Evolutionary conservation across 345 rosid species (phyloP).

Genomic region (Citrus trifoliata): DNA sequence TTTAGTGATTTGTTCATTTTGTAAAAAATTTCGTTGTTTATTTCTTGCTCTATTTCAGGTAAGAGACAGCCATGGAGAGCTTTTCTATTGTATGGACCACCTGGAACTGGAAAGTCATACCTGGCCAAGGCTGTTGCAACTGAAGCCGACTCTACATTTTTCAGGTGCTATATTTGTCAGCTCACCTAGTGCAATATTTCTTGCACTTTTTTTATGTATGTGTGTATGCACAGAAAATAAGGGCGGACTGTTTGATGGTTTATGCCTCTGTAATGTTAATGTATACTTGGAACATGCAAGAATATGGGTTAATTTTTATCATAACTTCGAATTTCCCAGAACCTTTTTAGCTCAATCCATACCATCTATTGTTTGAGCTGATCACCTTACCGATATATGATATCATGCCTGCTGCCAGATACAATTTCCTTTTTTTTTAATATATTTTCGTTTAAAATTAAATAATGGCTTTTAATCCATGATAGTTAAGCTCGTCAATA

Average conservation of each 20-base stretch:
- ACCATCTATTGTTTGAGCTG: background rate
- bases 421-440: too few relatives aligned
- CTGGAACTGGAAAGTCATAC: slow-evolving; percentile 95
- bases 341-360: background rate
- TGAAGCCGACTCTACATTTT: slow-evolving; percentile 92
- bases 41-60: slow-evolving; percentile 39
- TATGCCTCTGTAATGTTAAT: background rate
- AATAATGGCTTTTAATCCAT: background rate
- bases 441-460: background rate
- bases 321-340: background rate
- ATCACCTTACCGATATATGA: background rate
- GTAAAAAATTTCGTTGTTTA: background rate
- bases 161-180: slow-evolving; percentile 49
- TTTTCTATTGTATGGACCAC: slow-evolving; percentile 87
- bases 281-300: too few relatives aligned
- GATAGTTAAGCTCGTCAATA: background rate
- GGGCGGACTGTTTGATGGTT: background rate
- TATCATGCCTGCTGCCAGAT: background rate
- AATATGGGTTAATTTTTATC: background rate
- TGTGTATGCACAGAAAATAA: background rate
- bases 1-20: background rate
- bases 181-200: background rate
- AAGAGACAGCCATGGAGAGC: slow-evolving; percentile 97
- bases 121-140: slow-evolving; percentile 97
- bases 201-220: background rate